A percentile compares a stretch with the other conserved stretches of the same genome.
phyloP scores from a whole-genome alignment of 169 alveolate genomes.

The Babesia ovis region DNA sequence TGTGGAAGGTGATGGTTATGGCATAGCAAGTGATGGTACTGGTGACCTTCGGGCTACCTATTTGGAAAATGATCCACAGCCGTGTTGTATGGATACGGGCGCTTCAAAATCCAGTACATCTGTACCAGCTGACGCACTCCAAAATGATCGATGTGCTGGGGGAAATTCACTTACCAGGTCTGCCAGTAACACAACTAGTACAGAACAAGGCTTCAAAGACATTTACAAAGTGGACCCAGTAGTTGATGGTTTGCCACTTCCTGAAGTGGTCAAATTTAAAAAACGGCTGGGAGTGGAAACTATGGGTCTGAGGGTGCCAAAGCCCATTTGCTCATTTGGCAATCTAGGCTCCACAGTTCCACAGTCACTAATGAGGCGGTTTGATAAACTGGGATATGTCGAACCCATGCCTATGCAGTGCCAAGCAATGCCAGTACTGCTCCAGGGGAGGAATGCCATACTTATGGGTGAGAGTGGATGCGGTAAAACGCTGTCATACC shows the following conservation, averaged over 20 bases:
- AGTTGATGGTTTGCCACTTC: conserved; percentile 25
- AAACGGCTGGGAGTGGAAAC: conserved; percentile 56
- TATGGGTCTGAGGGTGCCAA: conserved; percentile 62
- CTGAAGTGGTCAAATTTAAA: conserved; percentile 38
- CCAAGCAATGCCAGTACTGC: conserved; percentile 86
- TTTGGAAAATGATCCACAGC: background rate
- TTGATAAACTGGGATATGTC: conserved; percentile 64
- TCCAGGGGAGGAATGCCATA: conserved; percentile 82
- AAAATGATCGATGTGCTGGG: too few relatives aligned
- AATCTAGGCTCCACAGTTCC: conserved; percentile 31
- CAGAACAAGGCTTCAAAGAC: background rate
- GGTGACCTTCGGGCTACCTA: background rate
- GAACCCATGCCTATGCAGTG: conserved; percentile 86
- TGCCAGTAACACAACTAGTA: background rate
- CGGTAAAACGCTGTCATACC: conserved; percentile 88
- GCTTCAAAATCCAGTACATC: too few relatives aligned
- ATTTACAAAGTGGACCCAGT: conserved; percentile 44
- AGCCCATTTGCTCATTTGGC: conserved; percentile 54
- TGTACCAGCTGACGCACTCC: too few relatives aligned
- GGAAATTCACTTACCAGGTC: background rate
- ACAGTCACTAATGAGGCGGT: conserved; percentile 6
- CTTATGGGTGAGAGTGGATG: conserved; percentile 89
- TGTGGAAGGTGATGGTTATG: background rate
- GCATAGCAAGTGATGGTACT: background rate
- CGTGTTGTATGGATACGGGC: too few relatives aligned